Base-by-base conservation (phyloP, 495 filamentous ascomycete species). In the Lophiotrema nucula region DNA sequence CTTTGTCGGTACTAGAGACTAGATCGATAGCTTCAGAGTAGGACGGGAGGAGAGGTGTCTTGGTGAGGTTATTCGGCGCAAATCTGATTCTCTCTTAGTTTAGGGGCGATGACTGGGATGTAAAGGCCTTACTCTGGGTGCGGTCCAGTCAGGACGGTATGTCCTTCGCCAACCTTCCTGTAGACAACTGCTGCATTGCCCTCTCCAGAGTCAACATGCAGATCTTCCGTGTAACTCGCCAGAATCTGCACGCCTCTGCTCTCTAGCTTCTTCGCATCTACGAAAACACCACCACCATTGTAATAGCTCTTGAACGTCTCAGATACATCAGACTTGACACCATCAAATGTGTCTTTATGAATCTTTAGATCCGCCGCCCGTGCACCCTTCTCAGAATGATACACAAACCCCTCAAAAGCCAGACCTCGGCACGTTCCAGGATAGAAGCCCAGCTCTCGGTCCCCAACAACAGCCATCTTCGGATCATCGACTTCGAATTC, bases 201-300 rank as follows among this genome's bases (percentile, higher is more conserved):
- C 37, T 81, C 76, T 4, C 90, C 92, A 1, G 85, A 76, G 50
- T 92, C 83, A 18, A 96, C 88, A 59, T 86, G 82, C n/a, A 96
- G 69, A 5, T 85, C 75, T 43, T 88, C 85, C 0, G 78, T 81
- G 68, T 91, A 98, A 59, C 80, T 87, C 13, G 93, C 92, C 21
- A 98, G 74, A 5, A 96, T 79, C 69, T 97, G 84, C 10, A 96
- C 82, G 1, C 84, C 85, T 60, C 76, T 69, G 37, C 83, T 79
- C 28, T 76, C 74, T 51, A 80, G 78, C 43, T 79, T 77, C 1
- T 79, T 77, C 16, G 88, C 87, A 74, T 93, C 85, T 10, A 95
- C 87, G 76, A 96, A 98, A n/a, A 95, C 84, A 10, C 95, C 92
- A 2, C 93, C 93, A 2, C 93, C 93, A 71, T 98, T 98, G 69